Base-by-base conservation (phyloP, 1,139 yeast genomes). In the Meyerozyma sp. region DNA sequence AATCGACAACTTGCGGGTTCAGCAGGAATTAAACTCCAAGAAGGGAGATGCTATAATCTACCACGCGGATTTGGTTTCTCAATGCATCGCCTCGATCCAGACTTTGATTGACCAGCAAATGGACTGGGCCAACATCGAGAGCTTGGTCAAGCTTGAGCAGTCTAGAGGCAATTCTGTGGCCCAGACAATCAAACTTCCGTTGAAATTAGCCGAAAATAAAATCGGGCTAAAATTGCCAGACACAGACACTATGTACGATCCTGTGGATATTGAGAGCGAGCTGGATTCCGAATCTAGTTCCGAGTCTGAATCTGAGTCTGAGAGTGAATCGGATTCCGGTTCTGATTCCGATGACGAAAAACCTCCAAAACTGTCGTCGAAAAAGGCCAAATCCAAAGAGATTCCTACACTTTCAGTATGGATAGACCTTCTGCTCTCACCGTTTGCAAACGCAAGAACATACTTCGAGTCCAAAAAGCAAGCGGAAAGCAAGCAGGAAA, bases 121-220 rank as follows among this genome's bases (percentile, higher is more conserved):
- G 91, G 98, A 93, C 59, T 93, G 98, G 98, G 76, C 80, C 29
- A 86, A 89, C 50, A 90, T 91, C 47, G 96, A 86, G 58, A 81
- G 84, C 50, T 67, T 84, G 44, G 82, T 93, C 43, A 68, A 75
- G 43, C 73, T 82, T 41, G 96, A 91, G 54, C 83, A 88, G 54
- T 63, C 70, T 2, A 77, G 83, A 50, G 83, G 83, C 1, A 86
- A 85, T 54, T 61, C 67, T 3, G 70, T 83, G 42, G 96, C 97
- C 0, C 65, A 68, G 36, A 56, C 73, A 44, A 84, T 91, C 43
- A 70, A 73, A 39, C 59, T 82, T 32, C 95, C 96, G 0, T 71
- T 93, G 55, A 81, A 89, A 44, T 70, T 93, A 57, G 71, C 73
- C 41, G 80, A 84, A 39, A 85, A 86, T 57, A 83, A 79, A 51